Evolutionary conservation across 1,139 yeast species (phyloP).

Genomic region (Kazachstania sp.): DNA sequence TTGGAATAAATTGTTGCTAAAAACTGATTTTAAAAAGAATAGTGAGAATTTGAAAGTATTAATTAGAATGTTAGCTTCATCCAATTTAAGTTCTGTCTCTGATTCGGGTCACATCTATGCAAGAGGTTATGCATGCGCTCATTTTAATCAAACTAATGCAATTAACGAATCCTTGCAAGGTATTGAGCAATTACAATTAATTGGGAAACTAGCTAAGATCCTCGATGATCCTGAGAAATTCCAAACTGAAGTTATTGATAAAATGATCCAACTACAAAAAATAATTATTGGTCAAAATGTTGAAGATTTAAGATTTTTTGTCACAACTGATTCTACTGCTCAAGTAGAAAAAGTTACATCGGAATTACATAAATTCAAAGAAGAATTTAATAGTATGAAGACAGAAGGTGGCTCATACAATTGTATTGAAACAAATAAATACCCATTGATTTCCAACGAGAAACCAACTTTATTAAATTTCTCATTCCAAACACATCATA

Average conservation of each 20-base stretch:
- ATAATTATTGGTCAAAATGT: constrained; percentile 34
- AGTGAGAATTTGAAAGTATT: constrained; percentile 64
- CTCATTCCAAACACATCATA: constrained; percentile 85
- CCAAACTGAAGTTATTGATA: constrained; percentile 51
- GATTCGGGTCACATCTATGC: constrained; percentile 89
- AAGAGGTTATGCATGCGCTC: constrained; percentile 55
- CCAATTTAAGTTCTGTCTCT: constrained; percentile 69
- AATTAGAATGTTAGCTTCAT: constrained; percentile 67
- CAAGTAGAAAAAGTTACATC: constrained; percentile 23
- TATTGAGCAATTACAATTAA: constrained; percentile 62
- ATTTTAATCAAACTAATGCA: constrained; percentile 51
- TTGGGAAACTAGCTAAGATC: constrained; percentile 47
- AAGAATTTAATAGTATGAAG: constrained; percentile 8
- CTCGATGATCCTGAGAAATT: constrained; percentile 52
- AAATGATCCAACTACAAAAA: constrained; percentile 47
- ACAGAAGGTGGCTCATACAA: neutral
- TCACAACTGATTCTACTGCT: constrained; percentile 49
- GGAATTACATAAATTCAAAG: constrained; percentile 25
- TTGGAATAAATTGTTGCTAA: constrained; percentile 58
- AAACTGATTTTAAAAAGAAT: constrained; percentile 59
- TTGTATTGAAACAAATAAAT: constrained; percentile 3
- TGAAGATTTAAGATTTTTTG: constrained; percentile 39
- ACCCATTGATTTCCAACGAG: constrained; percentile 8
- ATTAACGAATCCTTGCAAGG: constrained; percentile 64
- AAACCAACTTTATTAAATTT: constrained; percentile 48